Base-by-base conservation (phyloP, 1,284 basidiomycete genomes). In the Rhodotorula sp. region DNA sequence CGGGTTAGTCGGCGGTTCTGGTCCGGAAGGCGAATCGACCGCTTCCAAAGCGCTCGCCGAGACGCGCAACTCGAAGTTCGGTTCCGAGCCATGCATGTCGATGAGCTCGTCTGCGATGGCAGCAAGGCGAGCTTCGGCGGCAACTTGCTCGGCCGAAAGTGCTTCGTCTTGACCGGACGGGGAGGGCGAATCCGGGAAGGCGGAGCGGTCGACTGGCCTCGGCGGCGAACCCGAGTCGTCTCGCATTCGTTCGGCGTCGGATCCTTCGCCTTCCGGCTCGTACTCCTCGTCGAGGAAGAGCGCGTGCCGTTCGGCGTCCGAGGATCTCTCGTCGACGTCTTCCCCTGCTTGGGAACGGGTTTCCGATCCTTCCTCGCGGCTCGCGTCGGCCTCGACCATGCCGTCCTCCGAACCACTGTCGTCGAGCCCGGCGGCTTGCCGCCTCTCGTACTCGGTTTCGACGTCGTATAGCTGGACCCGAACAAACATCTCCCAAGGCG, bases 221-320 rank as follows among this genome's bases (percentile, higher is more conserved):
- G 37, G 37, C 33, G 33, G 33, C 12, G 37, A 42, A 12, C 8
- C 37, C 37, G 37, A 42, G 37, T 42, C 37, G 37, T 42, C 37
- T 42, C 12, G 37, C 37, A 42, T 42, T 42, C 12, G 37, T 42
- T 42, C 37, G 37, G 37, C 37, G 37, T 42, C 37, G 37, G 10
- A 10, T 1, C 10, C 29, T n/a, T 15, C 53, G 26, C 53, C 26
- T 6, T 26, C n/a, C 26, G 29, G 29, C 10, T 49, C 29, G 29
- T 30, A 49, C 63, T 45, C n/a, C n/a, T 59, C 12, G n/a, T 62
- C 68, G 46, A 65, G 59, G 6, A 58, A 26, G 3, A 30, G n/a
- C 26, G 59, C 68, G 37, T 62, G 54, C 18, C 37, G 37, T 42
- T 60, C 22, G 37, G 15, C 48, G 26, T 53, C 44, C 46, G 18